Evolutionary conservation across 1,139 yeast genomes (phyloP).

Genomic region (Lodderomyces theae): DNA sequence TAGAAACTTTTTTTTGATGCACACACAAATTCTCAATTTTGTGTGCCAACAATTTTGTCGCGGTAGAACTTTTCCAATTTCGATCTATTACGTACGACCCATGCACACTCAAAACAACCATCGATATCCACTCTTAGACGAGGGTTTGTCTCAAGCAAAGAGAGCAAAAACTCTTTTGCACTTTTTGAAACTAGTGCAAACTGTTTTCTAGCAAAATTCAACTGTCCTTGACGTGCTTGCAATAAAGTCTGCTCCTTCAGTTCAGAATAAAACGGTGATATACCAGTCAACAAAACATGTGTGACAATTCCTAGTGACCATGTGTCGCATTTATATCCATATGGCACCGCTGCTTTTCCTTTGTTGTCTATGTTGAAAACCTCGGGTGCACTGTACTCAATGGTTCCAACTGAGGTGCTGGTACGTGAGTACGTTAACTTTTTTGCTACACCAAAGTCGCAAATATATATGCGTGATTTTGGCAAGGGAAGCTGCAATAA

Average conservation of each 20-base stretch:
- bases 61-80: slow-evolving; percentile 18
- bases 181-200: slow-evolving; percentile 38
- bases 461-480: slow-evolving; percentile 49
- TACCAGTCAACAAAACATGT: slow-evolving; percentile 55
- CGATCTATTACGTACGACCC: slow-evolving; percentile 36
- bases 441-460: slow-evolving; percentile 70
- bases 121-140: slow-evolving; percentile 29
- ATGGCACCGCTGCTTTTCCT: slow-evolving; percentile 27
- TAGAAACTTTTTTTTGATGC: too few species aligned
- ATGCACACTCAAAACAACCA: slow-evolving; percentile 34
- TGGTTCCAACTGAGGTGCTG: slow-evolving; percentile 62
- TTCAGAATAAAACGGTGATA: slow-evolving; percentile 58
- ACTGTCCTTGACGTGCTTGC: slow-evolving; percentile 37
- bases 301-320: slow-evolving; percentile 67
- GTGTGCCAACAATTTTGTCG: slow-evolving; percentile 9
- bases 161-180: slow-evolving; percentile 45
- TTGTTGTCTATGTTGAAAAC: slow-evolving; percentile 16
- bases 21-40: too few species aligned
- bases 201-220: slow-evolving; percentile 35
- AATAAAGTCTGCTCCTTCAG: slow-evolving; percentile 35
- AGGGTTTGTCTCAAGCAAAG: slow-evolving; percentile 39
- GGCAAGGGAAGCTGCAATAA: slow-evolving; percentile 51
- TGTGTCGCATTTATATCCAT: slow-evolving; percentile 56
- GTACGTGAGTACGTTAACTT: slow-evolving; percentile 31
- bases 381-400: slow-evolving; percentile 70